Evolutionary conservation across 2,329 filamentous ascomycete genomes (phyloP).

Genomic region (Curvularia lunata): DNA sequence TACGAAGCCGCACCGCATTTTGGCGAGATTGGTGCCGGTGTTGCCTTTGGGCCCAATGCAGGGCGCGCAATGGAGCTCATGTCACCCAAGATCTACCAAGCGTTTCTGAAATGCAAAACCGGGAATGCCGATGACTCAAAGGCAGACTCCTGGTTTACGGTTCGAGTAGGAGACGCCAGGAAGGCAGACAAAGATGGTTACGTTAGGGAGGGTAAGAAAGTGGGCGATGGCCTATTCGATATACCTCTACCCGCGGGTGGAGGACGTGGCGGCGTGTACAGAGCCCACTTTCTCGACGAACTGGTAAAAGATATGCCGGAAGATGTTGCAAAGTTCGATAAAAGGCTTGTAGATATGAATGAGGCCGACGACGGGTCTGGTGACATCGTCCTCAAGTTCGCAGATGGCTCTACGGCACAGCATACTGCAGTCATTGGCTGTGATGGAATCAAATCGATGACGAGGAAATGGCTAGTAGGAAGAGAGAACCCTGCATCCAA

Average conservation of each 20-base stretch:
- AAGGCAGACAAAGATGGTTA: conserved; percentile 40
- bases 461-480: conserved; percentile 62
- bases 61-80: conserved; percentile 62
- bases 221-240: conserved; percentile 42
- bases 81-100: conserved; percentile 50
- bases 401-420: conserved; percentile 55
- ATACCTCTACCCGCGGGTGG: conserved; percentile 30
- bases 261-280: conserved; percentile 52
- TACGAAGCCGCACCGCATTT: conserved; percentile 64
- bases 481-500: conserved; percentile 50
- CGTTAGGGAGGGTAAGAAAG: conserved; percentile 37
- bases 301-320: conserved; percentile 57
- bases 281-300: conserved; percentile 59
- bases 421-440: conserved; percentile 65
- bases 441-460: conserved; percentile 68
- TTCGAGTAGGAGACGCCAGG: conserved; percentile 42
- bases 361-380: conserved; percentile 40
- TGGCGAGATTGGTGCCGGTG: conserved; percentile 64
- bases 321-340: conserved; percentile 53
- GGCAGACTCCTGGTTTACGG: conserved; percentile 38
- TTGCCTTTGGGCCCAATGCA: conserved; percentile 64
- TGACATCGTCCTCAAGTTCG: conserved; percentile 51
- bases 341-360: conserved; percentile 44
- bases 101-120: conserved; percentile 54
- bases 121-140: conserved; percentile 43